Percentiles rank a stretch among this genome's conserved stretches.
These are phyloP conservation scores for Phytophthora uliginosa DNA, from an alignment of 352 stramenopile species.

Conservation along the genomic window DNA sequence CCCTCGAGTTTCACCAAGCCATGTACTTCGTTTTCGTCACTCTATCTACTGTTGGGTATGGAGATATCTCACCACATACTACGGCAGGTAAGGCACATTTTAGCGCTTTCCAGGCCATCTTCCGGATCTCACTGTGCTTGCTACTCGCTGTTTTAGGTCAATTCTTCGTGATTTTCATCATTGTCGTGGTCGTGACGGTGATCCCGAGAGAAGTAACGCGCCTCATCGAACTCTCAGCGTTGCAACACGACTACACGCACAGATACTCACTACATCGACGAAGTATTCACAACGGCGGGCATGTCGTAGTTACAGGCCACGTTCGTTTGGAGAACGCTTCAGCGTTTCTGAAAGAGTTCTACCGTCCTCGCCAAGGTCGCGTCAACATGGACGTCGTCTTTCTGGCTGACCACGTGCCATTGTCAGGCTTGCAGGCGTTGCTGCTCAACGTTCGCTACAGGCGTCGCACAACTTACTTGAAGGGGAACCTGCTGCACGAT, in stretches of 20 bases:
- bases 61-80: conserved; percentile 65
- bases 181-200: conserved; percentile 67
- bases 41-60: conserved; percentile 70
- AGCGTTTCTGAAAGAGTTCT: conserved; percentile 74
- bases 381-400: conserved; percentile 78
- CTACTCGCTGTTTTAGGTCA: conserved; percentile 39
- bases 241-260: conserved; percentile 64
- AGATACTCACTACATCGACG: conserved; percentile 54
- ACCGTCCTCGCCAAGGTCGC: conserved; percentile 58
- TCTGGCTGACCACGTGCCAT: conserved; percentile 47
- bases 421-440: conserved; percentile 44
- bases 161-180: conserved; percentile 72
- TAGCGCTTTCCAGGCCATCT: neutral
- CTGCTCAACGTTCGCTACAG: conserved; percentile 58
- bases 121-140: neutral
- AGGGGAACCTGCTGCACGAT: conserved; percentile 62
- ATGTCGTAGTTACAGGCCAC: conserved; percentile 61
- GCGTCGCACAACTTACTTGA: conserved; percentile 62
- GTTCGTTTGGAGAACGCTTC: conserved; percentile 56
- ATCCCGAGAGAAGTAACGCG: conserved; percentile 66
- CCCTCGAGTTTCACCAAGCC: conserved; percentile 68
- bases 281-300: conserved; percentile 50
- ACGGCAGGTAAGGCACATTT: conserved; percentile 41
- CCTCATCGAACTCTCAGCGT: conserved; percentile 58
- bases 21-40: conserved; percentile 82